A percentile compares a stretch with the other conserved stretches of the same genome.
phyloP scores from a whole-genome alignment of 1,284 basidiomycete species.

The Pseudozyma pruni region DNA sequence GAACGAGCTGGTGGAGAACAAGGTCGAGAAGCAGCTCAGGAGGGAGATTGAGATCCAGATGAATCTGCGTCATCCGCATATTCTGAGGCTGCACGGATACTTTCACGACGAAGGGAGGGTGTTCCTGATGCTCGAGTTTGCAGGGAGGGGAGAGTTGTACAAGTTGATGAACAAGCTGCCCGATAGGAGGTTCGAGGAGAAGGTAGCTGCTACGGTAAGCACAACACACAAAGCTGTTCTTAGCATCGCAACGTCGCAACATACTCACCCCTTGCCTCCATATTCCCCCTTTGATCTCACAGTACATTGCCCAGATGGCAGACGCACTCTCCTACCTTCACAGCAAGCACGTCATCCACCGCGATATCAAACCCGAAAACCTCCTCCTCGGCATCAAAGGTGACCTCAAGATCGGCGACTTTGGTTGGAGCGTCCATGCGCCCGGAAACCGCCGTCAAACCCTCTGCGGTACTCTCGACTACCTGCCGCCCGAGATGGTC shows the following conservation, averaged over 20 bases:
- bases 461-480: slow-evolving; percentile 94
- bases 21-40: slow-evolving; percentile 80
- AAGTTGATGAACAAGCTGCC: slow-evolving; percentile 84
- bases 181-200: slow-evolving; percentile 83
- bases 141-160: slow-evolving; percentile 94
- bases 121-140: slow-evolving; percentile 96
- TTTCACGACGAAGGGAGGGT: slow-evolving; percentile 99
- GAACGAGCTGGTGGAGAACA: slow-evolving; percentile 88
- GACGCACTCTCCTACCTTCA: slow-evolving; percentile 94
- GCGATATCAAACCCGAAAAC: slow-evolving; percentile 99
- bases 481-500: slow-evolving; percentile 98
- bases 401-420: slow-evolving; percentile 97
- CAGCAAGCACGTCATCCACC: slow-evolving; percentile 95
- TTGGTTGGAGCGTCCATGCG: slow-evolving; percentile 99
- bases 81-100: slow-evolving; percentile 92
- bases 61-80: slow-evolving; percentile 94
- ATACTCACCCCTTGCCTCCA: not conserved
- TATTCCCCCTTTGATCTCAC: slow-evolving; percentile 19
- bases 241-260: too few species aligned
- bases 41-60: slow-evolving; percentile 99
- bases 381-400: slow-evolving; percentile 92
- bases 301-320: slow-evolving; percentile 98
- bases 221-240: not conserved
- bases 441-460: slow-evolving; percentile 88
- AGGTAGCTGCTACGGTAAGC: slow-evolving; percentile 76